Base-by-base conservation (phyloP, 2,329 filamentous ascomycete species). In the Hortaea werneckii region DNA sequence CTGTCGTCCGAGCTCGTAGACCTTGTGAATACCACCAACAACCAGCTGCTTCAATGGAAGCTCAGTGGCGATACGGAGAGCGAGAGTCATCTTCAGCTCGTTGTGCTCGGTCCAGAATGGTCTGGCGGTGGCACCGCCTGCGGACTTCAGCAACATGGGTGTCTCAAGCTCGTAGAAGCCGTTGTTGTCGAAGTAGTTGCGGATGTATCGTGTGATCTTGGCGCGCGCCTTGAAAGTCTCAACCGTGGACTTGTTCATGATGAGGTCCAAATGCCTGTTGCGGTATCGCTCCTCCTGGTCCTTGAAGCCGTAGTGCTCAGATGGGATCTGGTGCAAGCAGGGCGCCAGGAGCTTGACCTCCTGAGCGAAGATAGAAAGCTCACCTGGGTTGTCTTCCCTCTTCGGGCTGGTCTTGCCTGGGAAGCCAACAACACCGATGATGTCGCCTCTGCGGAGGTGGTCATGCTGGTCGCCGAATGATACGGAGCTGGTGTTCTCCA, bases 41-140 rank as follows among this genome's bases (percentile, higher is more conserved):
- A 96, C 85, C 48, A 85, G 75, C 81, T 94, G 87, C 84, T 98
- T 98, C 59, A 98, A 82, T 68, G 94, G 95, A 46, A 98, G 73
- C 69, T 98, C 92, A 1, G 92, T 94, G 1, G 94, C 92, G 40
- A 96, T 81, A 63, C 92, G 84, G 79, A 98, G 84, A 70, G 84
- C 96, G 67, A 98, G 82, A 58, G 95, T 83, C 80, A 94, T 88
- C 67, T 95, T 80, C 43, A 92, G 77, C 44, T 96, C 92, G 68
- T 98, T 98, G 74, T 96, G 92, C 67, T 94, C 85, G 10, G 92
- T 96, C 56, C 85, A 75, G 70, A 98, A 98, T 5, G 92, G 92
- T 72, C 85, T 88, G 48, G 92, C 92, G 1, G 92, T 96, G 30
- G 92, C 92, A 63, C 92, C 92, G 57, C 92, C 94, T 29, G 92